Percentiles rank a stretch among this genome's conserved stretches.
Evolutionary conservation across 768 basidiomycete species (phyloP).

Genomic region (Leccinum fibrillosum): DNA sequence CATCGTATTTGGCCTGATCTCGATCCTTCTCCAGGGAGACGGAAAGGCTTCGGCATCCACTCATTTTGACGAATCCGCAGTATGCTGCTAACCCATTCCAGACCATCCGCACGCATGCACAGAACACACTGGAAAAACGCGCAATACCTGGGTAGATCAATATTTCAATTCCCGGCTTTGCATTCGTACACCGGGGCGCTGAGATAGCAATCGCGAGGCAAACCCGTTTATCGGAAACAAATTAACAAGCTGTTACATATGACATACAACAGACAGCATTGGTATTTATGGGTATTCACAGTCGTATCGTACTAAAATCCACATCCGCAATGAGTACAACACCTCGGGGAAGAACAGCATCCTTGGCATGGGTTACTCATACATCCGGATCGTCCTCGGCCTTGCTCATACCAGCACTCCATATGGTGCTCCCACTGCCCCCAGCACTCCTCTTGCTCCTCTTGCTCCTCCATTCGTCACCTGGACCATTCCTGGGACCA

Average conservation of each 20-base stretch:
- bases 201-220: not conserved
- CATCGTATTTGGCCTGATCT: not conserved
- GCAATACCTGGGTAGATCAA: slow-evolving; percentile 9
- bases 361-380: slow-evolving; percentile 12
- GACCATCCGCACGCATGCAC: slow-evolving; percentile 74
- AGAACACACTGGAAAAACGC: slow-evolving; percentile 70
- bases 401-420: slow-evolving; percentile 81
- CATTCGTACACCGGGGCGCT: not conserved
- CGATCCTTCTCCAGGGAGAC: slow-evolving; percentile 42
- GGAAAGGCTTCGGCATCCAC: slow-evolving; percentile 67
- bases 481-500: slow-evolving; percentile 39
- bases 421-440: slow-evolving; percentile 77
- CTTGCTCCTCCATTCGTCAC: slow-evolving; percentile 56
- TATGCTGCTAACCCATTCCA: slow-evolving; percentile 71
- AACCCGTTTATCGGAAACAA: not conserved
- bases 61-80: slow-evolving; percentile 62
- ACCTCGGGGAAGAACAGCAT: slow-evolving; percentile 3
- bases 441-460: slow-evolving; percentile 48
- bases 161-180: not conserved
- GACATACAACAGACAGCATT: slow-evolving; percentile 13
- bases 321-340: slow-evolving; percentile 15
- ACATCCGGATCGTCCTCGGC: slow-evolving; percentile 46
- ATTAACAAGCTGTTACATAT: slow-evolving; percentile 24
- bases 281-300: slow-evolving; percentile 20
- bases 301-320: slow-evolving; percentile 21